These are phyloP conservation scores for Backusella sp. DNA, from an alignment of 192 early-diverging fungal genomes.

Conservation along the genomic window DNA sequence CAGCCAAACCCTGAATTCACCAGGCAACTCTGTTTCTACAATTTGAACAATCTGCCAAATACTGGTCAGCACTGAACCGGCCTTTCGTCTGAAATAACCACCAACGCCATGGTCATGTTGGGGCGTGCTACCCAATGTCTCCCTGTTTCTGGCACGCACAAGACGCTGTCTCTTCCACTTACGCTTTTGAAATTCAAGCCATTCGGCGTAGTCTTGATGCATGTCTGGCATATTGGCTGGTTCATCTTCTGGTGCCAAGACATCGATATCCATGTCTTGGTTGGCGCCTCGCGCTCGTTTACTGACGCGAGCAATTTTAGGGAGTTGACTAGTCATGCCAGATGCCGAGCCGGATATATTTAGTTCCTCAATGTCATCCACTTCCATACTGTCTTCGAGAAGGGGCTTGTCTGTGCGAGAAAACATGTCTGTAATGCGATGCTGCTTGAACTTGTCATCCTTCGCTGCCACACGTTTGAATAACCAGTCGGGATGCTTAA, in stretches of 20 bases:
- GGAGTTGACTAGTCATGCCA: not conserved
- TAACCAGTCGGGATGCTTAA: conserved; percentile 95
- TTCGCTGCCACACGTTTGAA: conserved; percentile 70
- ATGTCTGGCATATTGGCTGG: conserved; percentile 64
- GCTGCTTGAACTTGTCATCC: conserved; percentile 85
- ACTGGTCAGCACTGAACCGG: conserved; percentile 58
- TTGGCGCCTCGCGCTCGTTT: not conserved
- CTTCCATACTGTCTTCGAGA: conserved; percentile 15
- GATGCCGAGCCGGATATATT: not conserved
- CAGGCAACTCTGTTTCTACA: conserved; percentile 76
- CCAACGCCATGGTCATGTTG: conserved; percentile 21
- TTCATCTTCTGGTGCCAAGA: conserved; percentile 37
- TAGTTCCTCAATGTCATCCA: conserved; percentile 20
- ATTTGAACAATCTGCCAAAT: conserved; percentile 89
- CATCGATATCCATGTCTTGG: conserved; percentile 12
- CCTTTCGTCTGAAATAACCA: conserved; percentile 73
- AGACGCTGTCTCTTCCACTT: conserved; percentile 69
- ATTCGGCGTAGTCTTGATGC: conserved; percentile 64
- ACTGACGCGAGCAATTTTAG: conserved; percentile 11
- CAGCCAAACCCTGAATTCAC: conserved; percentile 89
- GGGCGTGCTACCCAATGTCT: conserved; percentile 7
- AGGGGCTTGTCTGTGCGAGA: conserved; percentile 40
- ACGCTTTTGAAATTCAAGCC: conserved; percentile 75
- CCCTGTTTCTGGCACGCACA: conserved; percentile 47
- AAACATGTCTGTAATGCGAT: conserved; percentile 86